Evolutionary conservation across 2,329 filamentous ascomycete species (phyloP).

Genomic region (Plenodomus tracheiphilus): DNA sequence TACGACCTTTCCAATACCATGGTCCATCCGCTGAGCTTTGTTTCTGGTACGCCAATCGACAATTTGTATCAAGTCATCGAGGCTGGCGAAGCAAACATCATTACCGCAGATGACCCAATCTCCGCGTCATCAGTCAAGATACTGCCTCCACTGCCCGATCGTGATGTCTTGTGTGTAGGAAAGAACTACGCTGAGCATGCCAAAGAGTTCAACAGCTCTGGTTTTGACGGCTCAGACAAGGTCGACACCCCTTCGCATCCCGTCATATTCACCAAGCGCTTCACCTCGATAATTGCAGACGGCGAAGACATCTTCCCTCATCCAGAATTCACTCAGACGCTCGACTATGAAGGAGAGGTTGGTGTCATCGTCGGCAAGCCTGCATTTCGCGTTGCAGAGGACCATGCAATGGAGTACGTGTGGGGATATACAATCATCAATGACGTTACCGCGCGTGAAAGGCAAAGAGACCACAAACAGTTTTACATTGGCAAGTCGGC

Average conservation of each 20-base stretch:
- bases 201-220: conserved; percentile 60
- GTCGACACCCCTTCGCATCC: conserved; percentile 56
- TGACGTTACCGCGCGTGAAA: conserved; percentile 28
- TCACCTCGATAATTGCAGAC: conserved; percentile 56
- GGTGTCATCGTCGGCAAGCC: conserved; percentile 59
- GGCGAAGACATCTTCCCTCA: conserved; percentile 54
- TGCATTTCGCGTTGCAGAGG: conserved; percentile 50
- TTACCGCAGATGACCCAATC: conserved; percentile 39
- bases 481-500: conserved; percentile 62
- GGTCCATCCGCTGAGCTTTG: conserved; percentile 52
- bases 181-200: conserved; percentile 63
- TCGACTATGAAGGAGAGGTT: conserved; percentile 62
- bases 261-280: conserved; percentile 60
- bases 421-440: conserved; percentile 62
- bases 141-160: conserved; percentile 52
- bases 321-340: conserved; percentile 52
- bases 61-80: conserved; percentile 59
- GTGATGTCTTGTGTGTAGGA: conserved; percentile 59
- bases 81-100: conserved; percentile 47
- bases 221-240: conserved; percentile 61
- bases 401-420: conserved; percentile 55
- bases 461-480: conserved; percentile 55
- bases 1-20: conserved; percentile 41
- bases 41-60: conserved; percentile 52
- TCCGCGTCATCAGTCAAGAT: conserved; percentile 46